Evolutionary conservation across 768 basidiomycete genomes (phyloP), one percentile per base, ranked within the genome.

Genomic region (Tylopilus balloui): DNA sequence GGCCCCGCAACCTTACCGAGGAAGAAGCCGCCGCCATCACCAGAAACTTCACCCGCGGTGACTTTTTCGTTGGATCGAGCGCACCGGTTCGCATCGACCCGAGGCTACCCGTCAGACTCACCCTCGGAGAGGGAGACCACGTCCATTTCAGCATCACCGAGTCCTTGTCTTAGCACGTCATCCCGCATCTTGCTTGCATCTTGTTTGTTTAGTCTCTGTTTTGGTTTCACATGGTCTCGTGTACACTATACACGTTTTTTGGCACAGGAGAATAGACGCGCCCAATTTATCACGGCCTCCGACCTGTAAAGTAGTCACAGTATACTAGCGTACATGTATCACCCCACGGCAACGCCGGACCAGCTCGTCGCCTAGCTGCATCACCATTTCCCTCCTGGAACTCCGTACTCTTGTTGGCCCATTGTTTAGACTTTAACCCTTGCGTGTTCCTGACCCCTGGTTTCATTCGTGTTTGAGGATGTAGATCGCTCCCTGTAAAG

Each of bases 51-150:
- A 83, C 73, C 53, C 79, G 88, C 44, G 88, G 88, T 4, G 87
- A 90, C 63, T 90, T 90, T 65, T 90, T 81, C 59, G 84, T 90
- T 44, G 88, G 87, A 47, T 80, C 74, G 31, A 88, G 84, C 56
- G 88, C 86, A 2, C 88, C 88, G 9, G 85, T 90, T 38, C 80
- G 86, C 57, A 89, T 90, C 67, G 88, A 90, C 62, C 86, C 87
- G 19, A 80, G 87, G 45, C 69, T 90, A 36, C 86, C 88, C 13
- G 88, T 90, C 52, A 74, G 85, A 51, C 79, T 90, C 27, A 88
- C 86, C 19, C 75, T 90, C 35, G 86, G 86, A 23, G 88, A 90
- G 59, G 86, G 86, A 27, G 88, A 90, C 62, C 83, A 86, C 57
- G 88, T 90, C 24, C 88, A 90, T 57, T 78, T 79, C 52, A 73